Percentiles rank a stretch among this genome's conserved stretches.
Conservation (phyloP, 73 alveolate genomes). For the Tetrahymena malaccensis region DNA sequence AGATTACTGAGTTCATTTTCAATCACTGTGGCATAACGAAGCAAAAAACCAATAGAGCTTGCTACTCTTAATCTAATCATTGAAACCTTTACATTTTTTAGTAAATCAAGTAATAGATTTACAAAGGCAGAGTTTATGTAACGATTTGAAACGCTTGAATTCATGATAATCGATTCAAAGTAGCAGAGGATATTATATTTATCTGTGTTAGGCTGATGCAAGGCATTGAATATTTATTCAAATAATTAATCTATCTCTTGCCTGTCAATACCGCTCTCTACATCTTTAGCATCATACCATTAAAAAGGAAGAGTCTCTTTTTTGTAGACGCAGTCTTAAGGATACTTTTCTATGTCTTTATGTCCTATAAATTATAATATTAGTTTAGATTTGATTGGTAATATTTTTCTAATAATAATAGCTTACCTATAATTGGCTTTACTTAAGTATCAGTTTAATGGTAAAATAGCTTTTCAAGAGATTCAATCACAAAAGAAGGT, state of each 20-base stretch:
- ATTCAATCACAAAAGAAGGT: not conserved
- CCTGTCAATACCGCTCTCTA: constrained; percentile 51
- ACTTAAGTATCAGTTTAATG: constrained; percentile 81
- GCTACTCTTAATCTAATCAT: constrained; percentile 72
- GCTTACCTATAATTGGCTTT: constrained; percentile 91
- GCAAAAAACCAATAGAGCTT: constrained; percentile 73
- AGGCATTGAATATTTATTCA: constrained; percentile 53
- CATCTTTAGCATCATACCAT: constrained; percentile 71
- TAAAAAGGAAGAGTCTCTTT: constrained; percentile 47
- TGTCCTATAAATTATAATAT: constrained; percentile 24
- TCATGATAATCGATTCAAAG: constrained; percentile 75
- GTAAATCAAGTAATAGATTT: constrained; percentile 59
- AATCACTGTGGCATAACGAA: constrained; percentile 87
- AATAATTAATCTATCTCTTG: constrained; percentile 55
- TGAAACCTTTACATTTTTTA: constrained; percentile 62
- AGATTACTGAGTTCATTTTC: constrained; percentile 50
- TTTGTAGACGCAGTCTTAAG: constrained; percentile 8
- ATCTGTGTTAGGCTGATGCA: constrained; percentile 44
- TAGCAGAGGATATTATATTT: constrained; percentile 69
- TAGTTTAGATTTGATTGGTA: not conserved
- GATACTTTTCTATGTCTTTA: constrained; percentile 58
- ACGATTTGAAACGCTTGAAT: constrained; percentile 73
- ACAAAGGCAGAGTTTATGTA: constrained; percentile 79
- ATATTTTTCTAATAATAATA: not conserved
- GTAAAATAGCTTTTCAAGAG: constrained; percentile 73